Percentiles rank a stretch among this genome's conserved stretches.
Evolutionary conservation across 23 red algal species (phyloP).

Genomic region (Gracilaria vermiculophylla): DNA sequence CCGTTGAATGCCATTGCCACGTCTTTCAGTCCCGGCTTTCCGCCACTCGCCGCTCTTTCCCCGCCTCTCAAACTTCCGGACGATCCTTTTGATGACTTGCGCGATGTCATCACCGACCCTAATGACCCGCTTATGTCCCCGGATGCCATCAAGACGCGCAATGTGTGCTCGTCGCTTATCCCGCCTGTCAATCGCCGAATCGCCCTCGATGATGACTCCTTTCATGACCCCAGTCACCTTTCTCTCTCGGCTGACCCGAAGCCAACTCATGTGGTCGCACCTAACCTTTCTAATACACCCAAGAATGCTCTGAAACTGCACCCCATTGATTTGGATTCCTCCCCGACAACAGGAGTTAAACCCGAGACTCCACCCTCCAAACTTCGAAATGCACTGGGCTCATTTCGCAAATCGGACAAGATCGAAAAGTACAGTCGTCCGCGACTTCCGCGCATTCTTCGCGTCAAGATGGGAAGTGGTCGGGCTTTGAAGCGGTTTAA

Average conservation of each 20-base stretch:
- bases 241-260: not conserved
- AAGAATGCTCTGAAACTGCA: not conserved
- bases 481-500: conserved; percentile 10
- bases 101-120: not conserved
- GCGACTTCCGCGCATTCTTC: conserved; percentile 14
- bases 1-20: not conserved
- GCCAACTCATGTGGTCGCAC: not conserved
- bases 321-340: not conserved
- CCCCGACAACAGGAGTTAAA: not conserved
- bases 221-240: not conserved
- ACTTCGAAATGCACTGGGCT: not conserved
- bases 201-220: not conserved
- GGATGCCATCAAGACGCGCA: conserved; percentile 2
- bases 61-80: conserved; percentile 10
- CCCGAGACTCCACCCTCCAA: not conserved
- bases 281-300: not conserved
- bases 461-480: conserved; percentile 17
- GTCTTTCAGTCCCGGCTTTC: conserved; percentile 7
- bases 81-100: conserved; percentile 21
- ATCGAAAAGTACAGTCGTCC: conserved; percentile 16
- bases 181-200: conserved; percentile 18
- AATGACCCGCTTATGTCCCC: conserved; percentile 2
- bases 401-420: conserved; percentile 1
- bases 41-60: not conserved
- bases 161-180: not conserved